Conservation (phyloP, 768 basidiomycete genomes). For the Podaxis mareebaensis region DNA sequence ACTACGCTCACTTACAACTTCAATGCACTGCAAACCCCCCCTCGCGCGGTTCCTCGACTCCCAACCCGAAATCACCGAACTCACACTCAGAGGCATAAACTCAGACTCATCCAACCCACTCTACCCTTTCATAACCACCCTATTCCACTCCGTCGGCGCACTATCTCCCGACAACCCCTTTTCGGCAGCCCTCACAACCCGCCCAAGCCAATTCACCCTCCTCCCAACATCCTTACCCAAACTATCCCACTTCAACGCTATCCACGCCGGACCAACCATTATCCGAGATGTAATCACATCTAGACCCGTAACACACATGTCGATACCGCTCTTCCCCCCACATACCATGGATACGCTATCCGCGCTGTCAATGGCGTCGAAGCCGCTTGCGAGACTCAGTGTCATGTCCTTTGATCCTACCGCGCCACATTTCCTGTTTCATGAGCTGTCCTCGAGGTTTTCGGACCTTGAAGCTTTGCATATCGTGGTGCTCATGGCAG, state of each 20-base stretch:
- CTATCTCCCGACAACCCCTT: constrained; percentile 22
- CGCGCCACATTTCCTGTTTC: constrained; percentile 44
- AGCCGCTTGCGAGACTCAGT: constrained; percentile 49
- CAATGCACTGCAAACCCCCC: constrained; percentile 49
- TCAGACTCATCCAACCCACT: constrained; percentile 25
- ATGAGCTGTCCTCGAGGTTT: constrained; percentile 47
- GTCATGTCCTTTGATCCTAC: constrained; percentile 57
- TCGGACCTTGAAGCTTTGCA: constrained; percentile 59
- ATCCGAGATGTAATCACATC: constrained; percentile 46
- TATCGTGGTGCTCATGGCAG: constrained; percentile 54
- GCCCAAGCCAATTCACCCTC: constrained; percentile 33
- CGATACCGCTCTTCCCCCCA: constrained; percentile 51
- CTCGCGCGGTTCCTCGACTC: constrained; percentile 53
- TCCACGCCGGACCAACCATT: constrained; percentile 49
- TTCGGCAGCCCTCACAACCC: constrained; percentile 11
- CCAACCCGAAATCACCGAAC: constrained; percentile 48
- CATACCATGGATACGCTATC: constrained; percentile 42
- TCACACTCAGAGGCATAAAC: constrained; percentile 57
- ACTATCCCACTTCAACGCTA: constrained; percentile 51
- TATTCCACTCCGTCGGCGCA: constrained; percentile 18
- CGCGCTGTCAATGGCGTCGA: constrained; percentile 38
- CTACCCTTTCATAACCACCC: constrained; percentile 25
- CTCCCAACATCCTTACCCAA: constrained; percentile 43
- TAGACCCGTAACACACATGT: constrained; percentile 50
- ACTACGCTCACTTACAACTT: constrained; percentile 52